Base-by-base conservation (phyloP, 345 rosid genomes). In the Bruguiera gymnorhiza region DNA sequence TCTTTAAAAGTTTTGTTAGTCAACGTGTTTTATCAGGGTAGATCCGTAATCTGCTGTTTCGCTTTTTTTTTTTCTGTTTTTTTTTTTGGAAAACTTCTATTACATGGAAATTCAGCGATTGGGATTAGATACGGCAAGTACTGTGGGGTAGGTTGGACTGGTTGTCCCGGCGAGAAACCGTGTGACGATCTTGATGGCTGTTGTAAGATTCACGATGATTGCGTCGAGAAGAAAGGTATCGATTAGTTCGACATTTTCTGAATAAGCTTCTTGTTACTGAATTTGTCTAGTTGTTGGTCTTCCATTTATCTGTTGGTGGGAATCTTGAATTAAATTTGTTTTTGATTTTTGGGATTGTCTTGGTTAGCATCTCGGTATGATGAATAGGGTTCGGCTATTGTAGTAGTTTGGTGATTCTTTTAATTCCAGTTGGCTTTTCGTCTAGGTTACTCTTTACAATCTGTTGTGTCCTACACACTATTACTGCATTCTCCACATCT, bases 81-180 rank as follows among this genome's bases (percentile, higher is more conserved):
- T n/a, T 46, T 66, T 48, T 69, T 4, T 3, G 24, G 60, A 55
- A 43, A 21, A 8, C 43, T 29, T 6, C 0, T 31, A 18, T 20
- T 27, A 26, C 66, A 11, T 46, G 39, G 63, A 67, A 63, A 57
- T 74, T 51, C 59, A 89, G 92, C 86, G 30, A 67, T 86, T 31
- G 89, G 90, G 56, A 88, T 94, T 66, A 83, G 93, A n/a, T 94
- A 94, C 75, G 96, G 98, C 60, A 91, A 91, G 79, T 94, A 89
- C 72, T 94, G 98, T 66, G 98, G 98, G 24, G 84, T 94, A 58
- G 97, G 97, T 27, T 87, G 91, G 89, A 81, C 78, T 20, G 97
- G 98, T 6, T 94, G 98, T 70, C 86, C 85, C 10, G 97, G 95
- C 31, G 98, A 94, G 82, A 71, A 78, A 73, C 96, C 97, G 1